Base-by-base conservation (phyloP, 495 filamentous ascomycete genomes). In the Penicillium verhagenii region DNA sequence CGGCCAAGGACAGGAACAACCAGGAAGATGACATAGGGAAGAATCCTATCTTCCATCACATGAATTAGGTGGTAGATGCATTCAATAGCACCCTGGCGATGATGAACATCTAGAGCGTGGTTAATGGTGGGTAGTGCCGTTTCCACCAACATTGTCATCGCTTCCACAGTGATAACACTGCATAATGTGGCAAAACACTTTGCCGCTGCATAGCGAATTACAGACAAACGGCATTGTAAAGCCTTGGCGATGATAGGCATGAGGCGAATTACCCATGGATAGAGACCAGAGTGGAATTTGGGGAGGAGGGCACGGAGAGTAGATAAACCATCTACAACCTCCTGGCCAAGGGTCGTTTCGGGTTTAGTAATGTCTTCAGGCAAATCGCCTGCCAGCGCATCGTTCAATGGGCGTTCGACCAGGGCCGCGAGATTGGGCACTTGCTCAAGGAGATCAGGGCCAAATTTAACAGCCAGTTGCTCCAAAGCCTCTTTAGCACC, bases 21-120 rank as follows among this genome's bases (percentile, higher is more conserved):
- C 50, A 98, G 82, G 83, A 98, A 97, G 61, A 98, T 97, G 52
- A 98, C 94, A 69, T 97, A 98, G 8, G 94, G 94, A 18, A 98
- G 75, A 52, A 98, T 97, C 45, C 83, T 81, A 62, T 97, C 95
- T 53, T 95, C 94, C 94, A 98, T 98, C 50, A 97, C 93, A 63
- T 95, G 88, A 60, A 97, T 97, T 31, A 98, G 78, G 64, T 97
- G 87, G 63, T 98, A 98, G 52, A 98, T 86, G 58, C 84, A 89
- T 70, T 98, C 94, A 54, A 97, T 91, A 18, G 90, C 89, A 46
- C 94, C 94, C 75, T 97, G 94, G 19, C 94, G 89, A 68, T 86
- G 82, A 55, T 87, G 86, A 26, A 96, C 79, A 61, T 97, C 91
- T 56, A 92, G 63, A 0, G 88, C 84, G 66, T 96, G 96, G 74